Base-by-base conservation (phyloP, 805 yeast species). In the Kuraishia piskuri region DNA sequence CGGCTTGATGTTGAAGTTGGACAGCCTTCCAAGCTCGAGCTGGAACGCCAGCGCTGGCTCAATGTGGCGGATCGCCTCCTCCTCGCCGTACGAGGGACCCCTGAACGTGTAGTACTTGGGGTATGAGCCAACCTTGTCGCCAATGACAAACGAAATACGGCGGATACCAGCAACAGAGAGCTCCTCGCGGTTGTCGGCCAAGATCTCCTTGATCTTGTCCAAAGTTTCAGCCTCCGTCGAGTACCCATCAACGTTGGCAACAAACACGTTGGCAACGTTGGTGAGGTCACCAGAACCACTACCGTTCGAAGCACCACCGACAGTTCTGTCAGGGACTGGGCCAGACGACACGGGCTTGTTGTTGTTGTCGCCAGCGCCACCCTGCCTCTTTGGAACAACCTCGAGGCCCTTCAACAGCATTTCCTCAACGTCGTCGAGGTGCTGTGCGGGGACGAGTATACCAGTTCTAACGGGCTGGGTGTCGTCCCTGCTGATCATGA, bases 21-120 rank as follows among this genome's bases (percentile, higher is more conserved):
- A 89, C 72, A 94, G 78, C 74, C 98, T 84, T 63, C 89, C 92
- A 58, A 94, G 79, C 73, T 94, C 99, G 61, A 94, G 80, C 76
- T 94, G 99, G 87, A 84, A 94, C 52, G 99, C 98, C 63, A 92
- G 78, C 46, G 98, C 97, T 22, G 99, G 99, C 71, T 94, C 98
- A 61, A 94, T 90, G 68, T 94, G 97, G 76, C 99, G 90, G 68
- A 94, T 88, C 21, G 91, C 91, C 71, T 85, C 83, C 74, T 94
- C 96, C 74, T 94, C 99, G 37, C 62, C 64, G 67, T 87, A 94
- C 40, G 78, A 78, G 52, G 96, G 96, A 57, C 92, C 96, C 64
- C 88, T 88, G 80, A 89, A 94, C 44, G 98, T 94, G 76, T 85
- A 94, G 76, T 92, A 94, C 70, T 87, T 88, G 62, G 99, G 99